phyloP scores from a whole-genome alignment of 139 green algal species.

The Yamagishiella unicocca region DNA sequence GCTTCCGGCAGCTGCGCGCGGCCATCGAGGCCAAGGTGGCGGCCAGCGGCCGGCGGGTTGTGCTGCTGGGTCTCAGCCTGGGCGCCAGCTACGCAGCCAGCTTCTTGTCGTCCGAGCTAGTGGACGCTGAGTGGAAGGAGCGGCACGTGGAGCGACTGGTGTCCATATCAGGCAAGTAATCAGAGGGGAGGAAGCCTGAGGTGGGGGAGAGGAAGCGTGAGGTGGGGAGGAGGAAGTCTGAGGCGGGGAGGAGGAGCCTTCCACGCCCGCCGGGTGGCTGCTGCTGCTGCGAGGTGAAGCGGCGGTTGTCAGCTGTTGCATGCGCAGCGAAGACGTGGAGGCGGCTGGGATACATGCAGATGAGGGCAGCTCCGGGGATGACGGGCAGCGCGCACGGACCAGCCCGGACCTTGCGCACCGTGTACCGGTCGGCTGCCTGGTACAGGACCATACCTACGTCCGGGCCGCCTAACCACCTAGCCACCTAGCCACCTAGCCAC shows the following conservation, averaged over 20 bases:
- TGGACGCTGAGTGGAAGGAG: constrained; percentile 31
- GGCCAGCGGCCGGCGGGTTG: neutral
- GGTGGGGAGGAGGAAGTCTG: neutral
- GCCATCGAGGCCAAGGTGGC: neutral
- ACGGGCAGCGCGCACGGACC: too few relatives aligned
- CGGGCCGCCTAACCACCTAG: too few relatives aligned
- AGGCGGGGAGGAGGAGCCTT: too few relatives aligned
- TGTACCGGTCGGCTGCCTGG: neutral
- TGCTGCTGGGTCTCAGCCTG: constrained; percentile 43
- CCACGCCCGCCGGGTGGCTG: too few relatives aligned
- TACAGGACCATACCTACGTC: too few relatives aligned
- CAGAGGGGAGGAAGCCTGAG: neutral
- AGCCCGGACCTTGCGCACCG: too few relatives aligned
- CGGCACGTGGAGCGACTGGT: constrained; percentile 28
- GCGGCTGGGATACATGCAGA: too few relatives aligned
- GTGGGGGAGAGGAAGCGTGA: neutral
- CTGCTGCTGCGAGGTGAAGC: too few relatives aligned
- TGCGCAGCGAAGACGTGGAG: too few relatives aligned
- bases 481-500: too few relatives aligned
- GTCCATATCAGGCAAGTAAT: neutral
- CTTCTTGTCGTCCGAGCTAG: constrained; percentile 1
- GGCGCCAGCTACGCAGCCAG: neutral
- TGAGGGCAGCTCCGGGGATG: too few relatives aligned
- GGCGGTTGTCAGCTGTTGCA: too few relatives aligned
- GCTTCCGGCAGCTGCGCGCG: constrained; percentile 3